Evolutionary conservation across 495 filamentous ascomycete genomes (phyloP), one percentile per base, ranked within the genome.

Genomic region (Hypomontagnella monticulosa): DNA sequence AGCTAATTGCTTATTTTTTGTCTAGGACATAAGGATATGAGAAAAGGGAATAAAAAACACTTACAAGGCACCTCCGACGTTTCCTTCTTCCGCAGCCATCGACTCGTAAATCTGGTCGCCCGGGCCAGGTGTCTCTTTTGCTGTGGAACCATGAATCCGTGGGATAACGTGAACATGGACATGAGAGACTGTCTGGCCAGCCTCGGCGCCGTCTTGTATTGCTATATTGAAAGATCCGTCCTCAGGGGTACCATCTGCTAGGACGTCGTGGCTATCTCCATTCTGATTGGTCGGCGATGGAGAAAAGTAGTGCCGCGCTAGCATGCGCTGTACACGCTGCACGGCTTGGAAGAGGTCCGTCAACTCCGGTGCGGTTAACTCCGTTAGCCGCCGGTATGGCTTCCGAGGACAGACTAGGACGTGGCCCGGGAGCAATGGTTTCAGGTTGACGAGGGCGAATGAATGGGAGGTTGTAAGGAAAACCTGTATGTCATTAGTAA

Each of bases 111-210:
- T 84, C 63, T 78, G 78, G 61, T 88, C 84, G 14, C 79, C 76
- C n/a, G 78, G 71, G 4, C 81, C 81, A 54, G 82, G 77, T 9
- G 80, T 80, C 15, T 74, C 65, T 67, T 83, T 83, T 43, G 72
- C 78, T 12, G 76, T 81, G 27, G 61, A 56, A 10, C 77, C 76
- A 12, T 67, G 61, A 50, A 81, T 81, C 38, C 95, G 79, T 18
- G 95, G 95, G 52, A 99, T 97, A 33, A 98, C 87, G 79, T 99
- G 96, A 47, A 90, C 88, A 77, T 99, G 96, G 11, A 98, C 87
- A 79, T 99, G 95, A 8, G 90, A 80, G 18, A 99, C 93, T 20
- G 85, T 87, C 82, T 99, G 95, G 0, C 95, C 95, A 0, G 96
- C 92, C 63, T 91, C 91, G 20, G 75, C 75, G 8, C 95, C 95